A percentile compares a stretch with the other conserved stretches of the same genome.
Conservation (phyloP, 169 alveolate species). For the Amoebophrya sp. region DNA sequence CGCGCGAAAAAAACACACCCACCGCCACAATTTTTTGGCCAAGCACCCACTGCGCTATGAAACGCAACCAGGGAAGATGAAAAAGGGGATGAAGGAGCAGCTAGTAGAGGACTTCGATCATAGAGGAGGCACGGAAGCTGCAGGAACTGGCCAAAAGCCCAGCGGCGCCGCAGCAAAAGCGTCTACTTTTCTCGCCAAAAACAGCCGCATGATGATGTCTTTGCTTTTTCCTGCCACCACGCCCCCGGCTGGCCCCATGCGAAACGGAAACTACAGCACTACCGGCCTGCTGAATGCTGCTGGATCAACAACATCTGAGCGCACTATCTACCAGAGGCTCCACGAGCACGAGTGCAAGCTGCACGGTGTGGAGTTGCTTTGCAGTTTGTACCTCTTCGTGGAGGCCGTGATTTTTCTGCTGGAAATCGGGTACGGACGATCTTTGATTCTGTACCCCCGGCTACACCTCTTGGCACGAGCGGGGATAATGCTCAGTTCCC, state of each 20-base stretch:
- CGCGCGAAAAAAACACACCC: neutral
- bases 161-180: neutral
- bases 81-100: neutral
- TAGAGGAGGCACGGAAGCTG: neutral
- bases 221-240: too few species aligned
- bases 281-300: too few species aligned
- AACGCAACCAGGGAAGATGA: too few species aligned
- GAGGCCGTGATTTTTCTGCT: neutral
- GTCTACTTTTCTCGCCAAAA: neutral
- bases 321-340: neutral
- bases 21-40: neutral
- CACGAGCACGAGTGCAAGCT: neutral
- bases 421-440: neutral
- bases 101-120: neutral
- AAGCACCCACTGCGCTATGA: neutral
- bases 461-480: neutral
- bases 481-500: neutral
- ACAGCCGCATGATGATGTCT: too few species aligned
- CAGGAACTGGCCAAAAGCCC: neutral
- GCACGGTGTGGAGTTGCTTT: neutral
- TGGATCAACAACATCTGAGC: too few species aligned
- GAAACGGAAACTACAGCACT: too few species aligned
- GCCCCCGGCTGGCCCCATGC: too few species aligned
- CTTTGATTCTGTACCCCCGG: slow-evolving; percentile 9
- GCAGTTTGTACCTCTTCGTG: neutral